These are phyloP conservation scores for Leucogyrophana mollusca DNA, from an alignment of 768 basidiomycete species.

Conservation along the genomic window DNA sequence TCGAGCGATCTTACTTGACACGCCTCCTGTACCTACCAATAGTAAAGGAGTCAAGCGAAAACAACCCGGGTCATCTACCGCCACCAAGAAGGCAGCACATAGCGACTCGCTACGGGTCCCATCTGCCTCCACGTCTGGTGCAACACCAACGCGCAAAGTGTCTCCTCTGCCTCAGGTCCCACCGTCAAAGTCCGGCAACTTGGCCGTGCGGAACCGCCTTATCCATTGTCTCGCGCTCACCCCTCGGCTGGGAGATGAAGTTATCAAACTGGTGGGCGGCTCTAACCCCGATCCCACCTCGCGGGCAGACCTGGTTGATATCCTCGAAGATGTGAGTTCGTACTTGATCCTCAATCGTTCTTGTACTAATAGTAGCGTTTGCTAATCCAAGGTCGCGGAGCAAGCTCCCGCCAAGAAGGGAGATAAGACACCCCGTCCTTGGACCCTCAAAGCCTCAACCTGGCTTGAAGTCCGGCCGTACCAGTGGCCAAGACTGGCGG, in stretches of 20 bases:
- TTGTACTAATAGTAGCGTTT: background rate
- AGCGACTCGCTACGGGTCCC: conserved; percentile 29
- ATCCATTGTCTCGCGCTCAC: conserved; percentile 52
- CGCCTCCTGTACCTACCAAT: conserved; percentile 28
- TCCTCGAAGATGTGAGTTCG: conserved; percentile 51
- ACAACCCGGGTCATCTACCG: conserved; percentile 25
- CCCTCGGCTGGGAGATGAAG: conserved; percentile 39
- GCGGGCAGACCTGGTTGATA: conserved; percentile 42
- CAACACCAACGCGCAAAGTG: conserved; percentile 25
- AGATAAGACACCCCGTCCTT: conserved; percentile 39
- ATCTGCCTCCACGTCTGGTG: conserved; percentile 22
- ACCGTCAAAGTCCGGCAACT: conserved; percentile 13
- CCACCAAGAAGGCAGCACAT: conserved; percentile 15
- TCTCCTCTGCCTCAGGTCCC: conserved; percentile 25
- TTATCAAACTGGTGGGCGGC: conserved; percentile 45
- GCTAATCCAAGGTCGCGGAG: conserved; percentile 48
- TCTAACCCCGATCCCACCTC: conserved; percentile 30
- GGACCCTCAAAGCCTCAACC: conserved; percentile 51
- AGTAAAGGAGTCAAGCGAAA: conserved; percentile 46
- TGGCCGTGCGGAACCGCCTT: conserved; percentile 38
- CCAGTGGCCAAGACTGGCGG: conserved; percentile 53
- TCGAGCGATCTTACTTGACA: conserved; percentile 41
- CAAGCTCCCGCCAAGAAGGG: conserved; percentile 32
- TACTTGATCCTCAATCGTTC: background rate
- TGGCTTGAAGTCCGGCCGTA: conserved; percentile 75